Percentiles rank a stretch among this genome's conserved stretches.
Conservation (phyloP, 1,139 yeast genomes). For the Blastobotrys persicus region DNA sequence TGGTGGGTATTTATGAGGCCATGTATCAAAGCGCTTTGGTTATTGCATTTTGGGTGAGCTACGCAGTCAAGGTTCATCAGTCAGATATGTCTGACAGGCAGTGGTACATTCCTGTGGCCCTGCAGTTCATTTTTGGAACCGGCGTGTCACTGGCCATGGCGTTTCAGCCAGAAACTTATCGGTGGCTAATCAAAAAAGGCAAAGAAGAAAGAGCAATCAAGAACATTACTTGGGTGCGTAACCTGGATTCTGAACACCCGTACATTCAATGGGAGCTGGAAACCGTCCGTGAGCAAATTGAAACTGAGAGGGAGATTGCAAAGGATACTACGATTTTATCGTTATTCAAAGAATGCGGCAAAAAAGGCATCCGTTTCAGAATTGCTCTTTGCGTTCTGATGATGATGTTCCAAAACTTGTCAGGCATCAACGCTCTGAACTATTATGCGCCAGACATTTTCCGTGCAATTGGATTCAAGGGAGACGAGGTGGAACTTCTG, state of each 20-base stretch:
- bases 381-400: constrained; percentile 47
- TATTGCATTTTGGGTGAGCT: constrained; percentile 78
- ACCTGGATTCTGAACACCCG: constrained; percentile 26
- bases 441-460: constrained; percentile 69
- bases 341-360: constrained; percentile 40
- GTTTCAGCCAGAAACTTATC: constrained; percentile 51
- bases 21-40: constrained; percentile 64
- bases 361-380: constrained; percentile 44
- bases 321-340: constrained; percentile 32
- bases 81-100: constrained; percentile 44
- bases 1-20: constrained; percentile 59
- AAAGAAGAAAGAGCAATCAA: constrained; percentile 38
- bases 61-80: constrained; percentile 54
- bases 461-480: constrained; percentile 45
- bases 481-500: constrained; percentile 48
- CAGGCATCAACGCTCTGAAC: constrained; percentile 68
- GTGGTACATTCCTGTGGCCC: constrained; percentile 39
- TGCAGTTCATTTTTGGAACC: constrained; percentile 52
- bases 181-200: constrained; percentile 45
- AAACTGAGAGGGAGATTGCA: constrained; percentile 38
- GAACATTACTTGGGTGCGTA: constrained; percentile 30
- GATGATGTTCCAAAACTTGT: constrained; percentile 65
- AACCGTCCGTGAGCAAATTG: constrained; percentile 42
- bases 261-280: constrained; percentile 49
- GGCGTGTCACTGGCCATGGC: constrained; percentile 58